Base-by-base conservation (phyloP, 305 asterid genomes). In the Solanum hybrid region DNA sequence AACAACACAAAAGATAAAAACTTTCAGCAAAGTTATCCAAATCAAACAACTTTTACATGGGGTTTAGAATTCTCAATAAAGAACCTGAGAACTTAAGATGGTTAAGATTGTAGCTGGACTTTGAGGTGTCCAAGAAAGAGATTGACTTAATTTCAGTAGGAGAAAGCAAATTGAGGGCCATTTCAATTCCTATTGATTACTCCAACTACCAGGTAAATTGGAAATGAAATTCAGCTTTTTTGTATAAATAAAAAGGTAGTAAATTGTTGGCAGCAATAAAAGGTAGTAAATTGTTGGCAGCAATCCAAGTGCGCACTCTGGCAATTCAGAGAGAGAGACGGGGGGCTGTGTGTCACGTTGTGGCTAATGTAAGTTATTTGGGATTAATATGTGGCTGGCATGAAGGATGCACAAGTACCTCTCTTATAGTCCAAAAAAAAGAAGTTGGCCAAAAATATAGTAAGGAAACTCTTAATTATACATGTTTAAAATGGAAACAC, bases 91-190 rank as follows among this genome's bases (percentile, higher is more conserved):
- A 90, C 91, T 94, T 97, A 91, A 92, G 94, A 90, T 89, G 94
- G 92, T 89, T 93, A 86, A 95, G 93, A 89, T 77, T 93, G 94
- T 89, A 92, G 90, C 71, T 93, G 86, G 96, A 92, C 89, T 94
- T 97, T 73, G 98, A 93, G 85, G 96, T 90, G 37, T 95, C 98
- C 94, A 94, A 94, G 95, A 97, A 97, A 77, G 98, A 95, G 51
- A 94, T 91, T 35, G 96, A 27, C 94, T 94, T 96, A 90, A 96
- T 92, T 90, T 95, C 98, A 89, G 96, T 72, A 9, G 97, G 98
- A 32, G 97, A 89, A 4, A 93, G 87, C 93, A 95, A 89, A 93
- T 95, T 95, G 78, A 96, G 90, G 91, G 99, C 97, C 99, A 97
- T 97, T 87, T 76, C 86, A 76, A 38, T 27, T 26, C 13, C 72